A percentile compares a stretch with the other conserved stretches of the same genome.
phyloP scores from a whole-genome alignment of 371 early-diverging fungal genomes.

The Mortierella sp. region DNA sequence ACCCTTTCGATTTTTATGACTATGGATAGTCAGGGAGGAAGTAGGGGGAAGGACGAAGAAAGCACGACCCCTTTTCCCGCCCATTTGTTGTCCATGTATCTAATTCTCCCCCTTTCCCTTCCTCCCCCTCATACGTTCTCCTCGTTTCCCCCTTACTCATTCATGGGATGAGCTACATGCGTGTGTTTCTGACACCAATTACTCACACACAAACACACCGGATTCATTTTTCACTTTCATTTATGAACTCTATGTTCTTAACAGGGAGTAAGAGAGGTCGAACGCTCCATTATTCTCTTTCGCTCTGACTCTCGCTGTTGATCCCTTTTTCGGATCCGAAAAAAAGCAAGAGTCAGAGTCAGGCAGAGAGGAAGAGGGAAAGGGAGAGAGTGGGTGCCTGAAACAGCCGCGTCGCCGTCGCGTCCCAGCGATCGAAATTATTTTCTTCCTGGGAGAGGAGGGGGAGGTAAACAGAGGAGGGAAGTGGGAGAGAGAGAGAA shows the following conservation, averaged over 20 bases:
- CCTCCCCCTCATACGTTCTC: background rate
- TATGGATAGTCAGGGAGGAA: background rate
- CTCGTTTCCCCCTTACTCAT: background rate
- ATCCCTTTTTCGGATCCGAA: constrained; percentile 8
- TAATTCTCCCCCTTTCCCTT: background rate
- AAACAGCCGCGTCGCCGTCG: constrained; percentile 7
- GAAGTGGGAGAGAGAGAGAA: background rate
- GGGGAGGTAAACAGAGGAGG: background rate
- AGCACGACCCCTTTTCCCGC: constrained; percentile 14
- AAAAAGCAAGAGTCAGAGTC: background rate
- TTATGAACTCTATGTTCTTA: too few species aligned
- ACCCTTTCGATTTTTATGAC: background rate
- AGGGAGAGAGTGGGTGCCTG: background rate
- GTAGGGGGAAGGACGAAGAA: background rate
- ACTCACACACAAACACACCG: too few species aligned
- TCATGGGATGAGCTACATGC: background rate
- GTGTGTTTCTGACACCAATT: background rate
- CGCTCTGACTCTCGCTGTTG: too few species aligned
- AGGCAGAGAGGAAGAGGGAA: too few species aligned
- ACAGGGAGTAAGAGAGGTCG: too few species aligned
- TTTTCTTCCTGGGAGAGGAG: background rate
- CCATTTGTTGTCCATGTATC: background rate
- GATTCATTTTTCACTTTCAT: too few species aligned
- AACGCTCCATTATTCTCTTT: too few species aligned
- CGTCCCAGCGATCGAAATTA: background rate